Evolutionary conservation across 306 rosid genomes (phyloP).

Genomic region (Erythrophleum fordii): DNA sequence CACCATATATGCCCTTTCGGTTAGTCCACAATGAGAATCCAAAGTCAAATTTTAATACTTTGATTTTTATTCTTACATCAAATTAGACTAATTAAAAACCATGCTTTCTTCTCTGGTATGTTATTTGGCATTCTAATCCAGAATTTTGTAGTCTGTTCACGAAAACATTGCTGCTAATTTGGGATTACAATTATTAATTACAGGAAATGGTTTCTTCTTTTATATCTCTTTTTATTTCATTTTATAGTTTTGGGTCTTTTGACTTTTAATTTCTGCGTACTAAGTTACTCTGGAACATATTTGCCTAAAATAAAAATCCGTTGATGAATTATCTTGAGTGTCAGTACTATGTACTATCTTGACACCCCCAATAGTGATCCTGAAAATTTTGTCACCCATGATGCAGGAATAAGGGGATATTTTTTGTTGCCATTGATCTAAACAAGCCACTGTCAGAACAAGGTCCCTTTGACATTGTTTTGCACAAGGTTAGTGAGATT

Average conservation of each 20-base stretch:
- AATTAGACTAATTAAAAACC: constrained; percentile 11
- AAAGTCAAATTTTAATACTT: constrained; percentile 37
- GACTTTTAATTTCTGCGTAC: background rate
- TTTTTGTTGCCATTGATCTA: constrained; percentile 53
- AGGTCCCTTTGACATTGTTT: constrained; percentile 58
- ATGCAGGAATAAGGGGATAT: constrained; percentile 57
- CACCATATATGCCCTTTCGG: constrained; percentile 47
- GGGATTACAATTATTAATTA: background rate
- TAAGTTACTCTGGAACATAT: background rate
- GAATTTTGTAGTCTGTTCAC: constrained; percentile 6
- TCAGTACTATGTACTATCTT: background rate
- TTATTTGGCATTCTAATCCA: constrained; percentile 23
- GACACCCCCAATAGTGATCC: background rate
- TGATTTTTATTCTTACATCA: constrained; percentile 26
- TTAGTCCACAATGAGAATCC: constrained; percentile 31
- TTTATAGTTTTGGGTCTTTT: background rate
- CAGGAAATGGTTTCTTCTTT: constrained; percentile 7
- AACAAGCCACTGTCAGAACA: constrained; percentile 54
- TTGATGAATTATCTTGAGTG: background rate
- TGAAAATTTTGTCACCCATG: constrained; percentile 19
- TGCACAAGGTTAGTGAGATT: constrained; percentile 53
- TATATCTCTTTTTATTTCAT: background rate
- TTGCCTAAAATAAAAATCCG: constrained; percentile 5
- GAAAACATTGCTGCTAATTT: constrained; percentile 29
- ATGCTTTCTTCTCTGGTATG: constrained; percentile 20